Percentiles rank a stretch among this genome's conserved stretches.
phyloP scores from a whole-genome alignment of 257 asterid species.

The Plantago ovata region DNA sequence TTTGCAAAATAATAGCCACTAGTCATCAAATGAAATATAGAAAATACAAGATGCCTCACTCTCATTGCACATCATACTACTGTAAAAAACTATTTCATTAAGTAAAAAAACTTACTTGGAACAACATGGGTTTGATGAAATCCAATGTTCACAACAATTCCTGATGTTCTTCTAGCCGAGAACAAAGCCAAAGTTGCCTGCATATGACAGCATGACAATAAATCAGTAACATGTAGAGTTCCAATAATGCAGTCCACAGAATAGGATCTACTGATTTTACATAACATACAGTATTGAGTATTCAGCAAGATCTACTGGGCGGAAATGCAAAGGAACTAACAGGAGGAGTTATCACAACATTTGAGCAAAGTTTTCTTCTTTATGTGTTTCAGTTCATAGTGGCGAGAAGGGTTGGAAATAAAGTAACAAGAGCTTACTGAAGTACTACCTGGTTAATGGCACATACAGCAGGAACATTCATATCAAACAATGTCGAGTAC shows the following conservation, averaged over 20 bases:
- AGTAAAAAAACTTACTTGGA: conserved; percentile 61
- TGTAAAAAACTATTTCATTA: conserved; percentile 3
- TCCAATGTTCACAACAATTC: conserved; percentile 92
- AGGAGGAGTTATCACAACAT: too few species aligned
- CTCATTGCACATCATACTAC: conserved; percentile 13
- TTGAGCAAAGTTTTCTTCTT: too few species aligned
- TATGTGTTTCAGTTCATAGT: too few species aligned
- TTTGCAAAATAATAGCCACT: not conserved
- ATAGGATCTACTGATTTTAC: too few species aligned
- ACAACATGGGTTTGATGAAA: conserved; percentile 87
- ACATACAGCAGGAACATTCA: conserved; percentile 97
- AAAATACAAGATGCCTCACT: too few species aligned
- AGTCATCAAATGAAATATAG: not conserved
- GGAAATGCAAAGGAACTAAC: too few species aligned
- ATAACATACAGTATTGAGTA: too few species aligned
- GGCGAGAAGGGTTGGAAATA: not conserved
- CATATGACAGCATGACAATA: conserved; percentile 5
- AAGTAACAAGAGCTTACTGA: conserved; percentile 2
- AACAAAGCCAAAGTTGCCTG: conserved; percentile 92
- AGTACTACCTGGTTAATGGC: conserved; percentile 83
- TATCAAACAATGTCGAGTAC: conserved; percentile 73
- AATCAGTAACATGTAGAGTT: conserved; percentile 2
- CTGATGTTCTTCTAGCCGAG: conserved; percentile 83
- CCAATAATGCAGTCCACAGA: too few species aligned
- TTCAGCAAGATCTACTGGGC: too few species aligned